These are phyloP conservation scores for Globisporangium emineosum DNA, from an alignment of 352 stramenopile species.

Conservation along the genomic window DNA sequence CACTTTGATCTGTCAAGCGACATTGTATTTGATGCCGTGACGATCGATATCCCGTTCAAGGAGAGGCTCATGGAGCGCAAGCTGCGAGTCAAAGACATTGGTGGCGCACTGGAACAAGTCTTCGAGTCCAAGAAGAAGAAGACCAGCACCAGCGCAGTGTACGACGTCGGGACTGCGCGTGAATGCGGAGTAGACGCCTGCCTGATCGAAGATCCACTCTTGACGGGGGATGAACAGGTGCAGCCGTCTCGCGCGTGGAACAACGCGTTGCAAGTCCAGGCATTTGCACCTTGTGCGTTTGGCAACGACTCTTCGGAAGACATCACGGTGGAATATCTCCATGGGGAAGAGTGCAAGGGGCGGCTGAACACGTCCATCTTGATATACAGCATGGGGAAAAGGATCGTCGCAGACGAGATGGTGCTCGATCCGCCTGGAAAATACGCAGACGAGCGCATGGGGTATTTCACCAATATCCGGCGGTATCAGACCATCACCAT, in stretches of 20 bases:
- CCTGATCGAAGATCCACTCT: constrained; percentile 25
- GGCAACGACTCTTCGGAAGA: constrained; percentile 26
- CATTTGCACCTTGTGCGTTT: constrained; percentile 33
- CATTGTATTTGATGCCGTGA: constrained; percentile 37
- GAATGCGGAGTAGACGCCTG: constrained; percentile 32
- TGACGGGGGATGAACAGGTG: constrained; percentile 10
- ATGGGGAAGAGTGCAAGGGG: constrained; percentile 22
- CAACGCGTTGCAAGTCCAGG: constrained; percentile 32
- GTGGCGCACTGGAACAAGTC: constrained; percentile 9
- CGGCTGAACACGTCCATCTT: constrained; percentile 39
- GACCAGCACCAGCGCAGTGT: background rate
- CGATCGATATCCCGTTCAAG: constrained; percentile 38
- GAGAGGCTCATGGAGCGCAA: constrained; percentile 18
- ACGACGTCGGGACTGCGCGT: constrained; percentile 11
- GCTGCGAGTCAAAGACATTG: constrained; percentile 8
- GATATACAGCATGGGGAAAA: constrained; percentile 39
- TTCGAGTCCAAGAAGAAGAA: constrained; percentile 5
- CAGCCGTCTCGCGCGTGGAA: background rate
- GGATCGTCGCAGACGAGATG: constrained; percentile 37
- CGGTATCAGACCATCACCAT: constrained; percentile 47
- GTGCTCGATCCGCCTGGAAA: constrained; percentile 9
- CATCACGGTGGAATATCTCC: constrained; percentile 28
- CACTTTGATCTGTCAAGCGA: constrained; percentile 25
- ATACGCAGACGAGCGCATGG: constrained; percentile 11
- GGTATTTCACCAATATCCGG: constrained; percentile 34